Evolutionary conservation across 768 basidiomycete species (phyloP).

Genomic region (Asterophora parasitica): DNA sequence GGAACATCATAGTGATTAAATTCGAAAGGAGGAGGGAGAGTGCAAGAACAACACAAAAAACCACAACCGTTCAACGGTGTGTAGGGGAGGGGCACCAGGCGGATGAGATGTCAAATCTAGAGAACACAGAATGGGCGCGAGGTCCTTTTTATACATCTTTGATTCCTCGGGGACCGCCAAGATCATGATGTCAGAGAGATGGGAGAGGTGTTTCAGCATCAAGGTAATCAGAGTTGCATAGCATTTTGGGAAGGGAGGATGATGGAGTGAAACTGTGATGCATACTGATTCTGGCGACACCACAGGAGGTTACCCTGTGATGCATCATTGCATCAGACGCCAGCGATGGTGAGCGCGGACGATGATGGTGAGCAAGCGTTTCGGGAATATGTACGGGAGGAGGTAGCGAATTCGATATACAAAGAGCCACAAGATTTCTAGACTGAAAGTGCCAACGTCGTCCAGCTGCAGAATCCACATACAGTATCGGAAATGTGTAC

Average conservation of each 20-base stretch:
- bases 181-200: background rate
- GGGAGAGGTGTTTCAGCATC: conserved; percentile 3
- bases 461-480: no score
- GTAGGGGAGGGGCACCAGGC: conserved; percentile 1
- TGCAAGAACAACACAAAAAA: no score
- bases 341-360: no score
- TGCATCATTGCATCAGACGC: no score
- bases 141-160: conserved; percentile 12
- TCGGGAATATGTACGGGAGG: no score
- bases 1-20: conserved; percentile 16
- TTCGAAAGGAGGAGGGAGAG: conserved; percentile 8
- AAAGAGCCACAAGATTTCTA: no score
- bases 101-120: conserved; percentile 23
- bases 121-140: conserved; percentile 5
- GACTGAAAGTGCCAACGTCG: no score
- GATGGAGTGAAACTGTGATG: conserved; percentile 4
- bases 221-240: background rate
- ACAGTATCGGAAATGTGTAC: no score
- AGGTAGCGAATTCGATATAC: no score
- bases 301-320: no score
- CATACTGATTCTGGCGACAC: no score
- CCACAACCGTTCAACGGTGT: conserved; percentile 18
- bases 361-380: no score
- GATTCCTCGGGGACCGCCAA: background rate
- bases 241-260: background rate